Percentiles rank a stretch among this genome's conserved stretches.
These are phyloP conservation scores for Ramalina intermedia DNA, from an alignment of 495 filamentous ascomycete species.

Conservation along the genomic window DNA sequence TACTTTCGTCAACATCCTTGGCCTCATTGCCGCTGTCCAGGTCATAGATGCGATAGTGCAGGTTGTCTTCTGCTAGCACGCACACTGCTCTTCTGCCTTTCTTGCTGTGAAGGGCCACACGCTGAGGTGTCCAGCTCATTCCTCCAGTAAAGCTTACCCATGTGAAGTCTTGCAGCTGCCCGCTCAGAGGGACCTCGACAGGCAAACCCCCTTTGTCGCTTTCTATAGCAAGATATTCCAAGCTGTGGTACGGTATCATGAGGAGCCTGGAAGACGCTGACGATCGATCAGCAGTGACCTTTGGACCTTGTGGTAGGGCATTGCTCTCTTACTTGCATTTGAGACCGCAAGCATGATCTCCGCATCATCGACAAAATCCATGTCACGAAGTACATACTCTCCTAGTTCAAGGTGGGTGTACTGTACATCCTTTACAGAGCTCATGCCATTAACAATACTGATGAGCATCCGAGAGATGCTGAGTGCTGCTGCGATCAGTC, in stretches of 20 bases:
- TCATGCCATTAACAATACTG: constrained; percentile 38
- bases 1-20: not conserved
- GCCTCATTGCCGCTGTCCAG: constrained; percentile 25
- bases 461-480: constrained; percentile 35
- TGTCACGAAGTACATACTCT: constrained; percentile 31
- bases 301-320: not conserved
- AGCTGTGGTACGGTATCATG: constrained; percentile 9
- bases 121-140: constrained; percentile 23
- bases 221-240: not conserved
- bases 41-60: constrained; percentile 44
- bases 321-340: constrained; percentile 23
- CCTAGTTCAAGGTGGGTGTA: constrained; percentile 28
- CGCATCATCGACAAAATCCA: constrained; percentile 42
- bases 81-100: constrained; percentile 38
- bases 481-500: constrained; percentile 21
- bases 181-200: constrained; percentile 2
- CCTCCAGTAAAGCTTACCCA: constrained; percentile 8
- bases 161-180: constrained; percentile 1
- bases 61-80: constrained; percentile 38
- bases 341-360: constrained; percentile 36
- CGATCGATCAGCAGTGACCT: not conserved
- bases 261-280: constrained; percentile 10
- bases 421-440: constrained; percentile 30
- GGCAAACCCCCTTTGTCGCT: not conserved
- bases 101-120: constrained; percentile 40